Base-by-base conservation (phyloP, 352 stramenopile genomes). In the Globisporangium irregulare region DNA sequence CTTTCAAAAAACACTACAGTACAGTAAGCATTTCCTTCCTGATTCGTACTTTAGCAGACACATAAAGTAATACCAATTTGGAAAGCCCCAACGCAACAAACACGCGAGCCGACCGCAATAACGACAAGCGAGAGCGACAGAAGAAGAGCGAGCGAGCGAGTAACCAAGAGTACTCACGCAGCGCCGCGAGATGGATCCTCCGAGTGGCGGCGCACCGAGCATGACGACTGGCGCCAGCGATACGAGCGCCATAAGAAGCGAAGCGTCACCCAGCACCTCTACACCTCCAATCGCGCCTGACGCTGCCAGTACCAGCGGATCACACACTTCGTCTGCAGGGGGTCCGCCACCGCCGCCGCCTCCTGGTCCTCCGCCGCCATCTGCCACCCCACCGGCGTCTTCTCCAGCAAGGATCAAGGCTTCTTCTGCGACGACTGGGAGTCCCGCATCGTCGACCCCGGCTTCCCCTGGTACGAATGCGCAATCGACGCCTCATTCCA, bases 401-500 rank as follows among this genome's bases (percentile, higher is more conserved):
- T 67, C 54, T 20, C 53, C 69, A 22, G 53, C 67, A 29, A 73
- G 51, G n/a, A 48, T 46, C 29, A 77, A 68, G 43, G 38, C 43
- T 1, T 58, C 32, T 20, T 25, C 62, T 56, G 24, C 59, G 34
- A 46, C 59, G 10, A 48, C 36, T 22, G 41, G 62, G 22, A 70
- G 25, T 2, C 29, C 68, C 6, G 51, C 70, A 15, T 60, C 70
- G 5, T 68, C 73, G 0, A 63, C 76, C 6, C 76, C 80, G 4
- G 64, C 75, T 2, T 81, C 82, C 1, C 69, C 80, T 18, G 57
- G 71, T 5, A 61, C 68, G 0, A 69, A 75, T 1, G 62, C 67
- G 1, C 67, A 72, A 3, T 62, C 72, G 9, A 81, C 80, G 10
- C 87, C 87, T 0, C 71, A 78, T 56, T 95, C 86, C 10, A 93